A percentile compares a stretch with the other conserved stretches of the same genome.
Evolutionary conservation across 1,284 basidiomycete genomes (phyloP).

Genomic region (Fomitopsis betulina): DNA sequence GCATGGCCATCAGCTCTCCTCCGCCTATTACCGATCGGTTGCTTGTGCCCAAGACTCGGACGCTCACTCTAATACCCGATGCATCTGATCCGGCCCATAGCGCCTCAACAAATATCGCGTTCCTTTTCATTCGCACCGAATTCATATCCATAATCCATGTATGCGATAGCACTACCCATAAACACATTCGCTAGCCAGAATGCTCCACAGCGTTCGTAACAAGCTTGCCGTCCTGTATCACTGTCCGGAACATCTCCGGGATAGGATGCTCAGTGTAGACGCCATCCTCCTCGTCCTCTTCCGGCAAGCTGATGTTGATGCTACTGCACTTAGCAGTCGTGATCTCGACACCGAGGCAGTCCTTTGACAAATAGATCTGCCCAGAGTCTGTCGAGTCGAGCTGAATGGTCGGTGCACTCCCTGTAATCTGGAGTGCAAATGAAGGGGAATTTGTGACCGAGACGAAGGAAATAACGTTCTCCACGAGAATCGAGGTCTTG

Average conservation of each 20-base stretch:
- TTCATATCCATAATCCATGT: neutral
- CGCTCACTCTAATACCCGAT: neutral
- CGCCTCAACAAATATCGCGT: neutral
- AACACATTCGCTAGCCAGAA: conserved; percentile 46
- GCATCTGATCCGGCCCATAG: neutral
- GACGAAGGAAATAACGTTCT: conserved; percentile 88
- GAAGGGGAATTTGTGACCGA: conserved; percentile 89
- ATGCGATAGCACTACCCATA: neutral
- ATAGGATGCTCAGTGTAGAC: conserved; percentile 88
- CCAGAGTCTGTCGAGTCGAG: conserved; percentile 95
- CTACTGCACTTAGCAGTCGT: conserved; percentile 94
- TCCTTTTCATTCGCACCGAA: neutral
- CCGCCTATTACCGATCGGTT: neutral
- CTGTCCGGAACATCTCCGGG: conserved; percentile 94
- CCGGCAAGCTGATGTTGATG: conserved; percentile 90
- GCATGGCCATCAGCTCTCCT: neutral
- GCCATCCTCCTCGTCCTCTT: conserved; percentile 86
- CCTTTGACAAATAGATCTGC: conserved; percentile 90
- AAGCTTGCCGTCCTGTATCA: conserved; percentile 80
- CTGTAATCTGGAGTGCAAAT: conserved; percentile 91
- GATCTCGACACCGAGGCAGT: conserved; percentile 79
- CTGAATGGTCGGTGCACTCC: conserved; percentile 87
- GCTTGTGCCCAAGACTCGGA: neutral
- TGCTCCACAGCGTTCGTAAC: conserved; percentile 91
- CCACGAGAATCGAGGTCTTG: conserved; percentile 87